Evolutionary conservation across 306 rosid species (phyloP), one percentile per base, ranked within the genome.

Genomic region (Cicer yamashitae): DNA sequence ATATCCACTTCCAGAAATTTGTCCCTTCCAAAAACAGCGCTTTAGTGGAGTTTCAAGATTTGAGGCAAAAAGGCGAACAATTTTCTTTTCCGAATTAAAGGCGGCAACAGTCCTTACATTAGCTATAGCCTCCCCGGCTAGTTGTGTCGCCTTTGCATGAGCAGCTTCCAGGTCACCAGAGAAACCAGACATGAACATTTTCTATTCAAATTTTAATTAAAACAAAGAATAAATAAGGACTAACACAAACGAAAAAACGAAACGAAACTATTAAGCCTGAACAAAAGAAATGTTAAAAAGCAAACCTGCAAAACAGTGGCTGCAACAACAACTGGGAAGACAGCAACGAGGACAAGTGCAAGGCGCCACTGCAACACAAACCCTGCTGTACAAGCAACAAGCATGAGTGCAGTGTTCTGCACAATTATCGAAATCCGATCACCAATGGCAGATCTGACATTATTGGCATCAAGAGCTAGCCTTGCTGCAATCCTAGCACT

Each of bases 311-410:
- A 86, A 79, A 93, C 98, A 10, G 96, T 93, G 80, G 98, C 98
- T 8, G 94, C 98, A 82, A 93, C 98, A 30, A 93, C 98, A 53
- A 93, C 93, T 2, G 98, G 98, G 82, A 91, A 91, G 82, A 93
- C 97, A n/a, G 96, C 97, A 51, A 93, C 79, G 6, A 93, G 97
- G 68, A 91, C 97, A 22, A 93, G 98, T 39, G 98, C 90, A 71
- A 93, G 98, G 65, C 98, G 93, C 98, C 98, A 91, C 74, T 93
- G 91, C 88, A 93, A 85, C 72, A 93, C 96, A 56, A 93, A 93
- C 41, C 98, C 98, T 5, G 98, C 96, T 9, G 98, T 91, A 75
- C 97, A 91, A 2, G 98, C 96, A 70, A 91, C 97, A 43, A 93
- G 84, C 96, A 93, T 88, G 40, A 93, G 96, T 10, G 98, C 93